Percentiles rank a stretch among this genome's conserved stretches.
phyloP scores from a whole-genome alignment of 495 filamentous ascomycete genomes.

The Apiosordaria backusii region DNA sequence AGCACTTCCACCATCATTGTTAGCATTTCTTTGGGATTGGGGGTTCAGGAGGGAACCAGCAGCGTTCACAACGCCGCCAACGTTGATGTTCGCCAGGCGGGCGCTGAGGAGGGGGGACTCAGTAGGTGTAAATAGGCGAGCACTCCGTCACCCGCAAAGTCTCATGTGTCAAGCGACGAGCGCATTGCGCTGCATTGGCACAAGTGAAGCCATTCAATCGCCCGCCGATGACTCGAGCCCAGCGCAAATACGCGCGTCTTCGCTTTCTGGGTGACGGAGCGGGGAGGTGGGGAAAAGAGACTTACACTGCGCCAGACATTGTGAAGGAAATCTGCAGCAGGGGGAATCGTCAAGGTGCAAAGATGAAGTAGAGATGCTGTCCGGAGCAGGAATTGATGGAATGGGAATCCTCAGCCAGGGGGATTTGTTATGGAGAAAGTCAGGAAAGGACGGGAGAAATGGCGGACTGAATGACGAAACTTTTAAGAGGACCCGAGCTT shows the following conservation, averaged over 20 bases:
- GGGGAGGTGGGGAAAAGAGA: slow-evolving; percentile 33
- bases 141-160: slow-evolving; percentile 6
- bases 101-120: slow-evolving; percentile 56
- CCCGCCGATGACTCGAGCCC: slow-evolving; percentile 7
- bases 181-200: background rate
- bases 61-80: slow-evolving; percentile 53
- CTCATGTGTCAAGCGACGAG: background rate
- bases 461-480: slow-evolving; percentile 31
- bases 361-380: slow-evolving; percentile 6
- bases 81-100: slow-evolving; percentile 80
- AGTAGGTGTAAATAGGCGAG: slow-evolving; percentile 44
- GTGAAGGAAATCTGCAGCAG: slow-evolving; percentile 17
- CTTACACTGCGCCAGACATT: slow-evolving; percentile 57
- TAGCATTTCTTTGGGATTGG: slow-evolving; percentile 42
- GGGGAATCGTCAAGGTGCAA: slow-evolving; percentile 5
- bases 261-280: slow-evolving; percentile 18
- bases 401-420: slow-evolving; percentile 12
- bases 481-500: slow-evolving; percentile 26
- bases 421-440: slow-evolving; percentile 26
- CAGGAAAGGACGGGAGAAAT: slow-evolving; percentile 20
- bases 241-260: slow-evolving; percentile 5
- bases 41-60: slow-evolving; percentile 34
- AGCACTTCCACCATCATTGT: slow-evolving; percentile 50
- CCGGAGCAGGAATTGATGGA: slow-evolving; percentile 17
- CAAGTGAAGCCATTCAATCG: background rate